Conservation (phyloP, 495 filamentous ascomycete genomes). For the Aspergillus sclerotioniger region DNA sequence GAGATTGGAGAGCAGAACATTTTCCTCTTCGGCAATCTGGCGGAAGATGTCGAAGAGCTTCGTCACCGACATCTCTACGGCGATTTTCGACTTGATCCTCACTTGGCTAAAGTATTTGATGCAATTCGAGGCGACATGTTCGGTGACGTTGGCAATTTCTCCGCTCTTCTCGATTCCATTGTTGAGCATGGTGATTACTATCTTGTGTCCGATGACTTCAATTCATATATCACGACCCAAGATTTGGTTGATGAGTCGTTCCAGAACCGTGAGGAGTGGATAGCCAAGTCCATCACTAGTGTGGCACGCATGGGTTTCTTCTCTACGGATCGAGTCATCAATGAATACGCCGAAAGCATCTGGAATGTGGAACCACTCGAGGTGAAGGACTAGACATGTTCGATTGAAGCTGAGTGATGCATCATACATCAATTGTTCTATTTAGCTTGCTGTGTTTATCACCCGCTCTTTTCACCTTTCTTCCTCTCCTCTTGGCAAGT, state of each 20-base stretch:
- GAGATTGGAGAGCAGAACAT: constrained; percentile 96
- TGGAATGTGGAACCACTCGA: constrained; percentile 88
- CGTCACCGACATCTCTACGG: constrained; percentile 88
- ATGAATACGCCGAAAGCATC: constrained; percentile 95
- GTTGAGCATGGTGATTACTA: constrained; percentile 96
- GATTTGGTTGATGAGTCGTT: constrained; percentile 86
- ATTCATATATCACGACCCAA: constrained; percentile 87
- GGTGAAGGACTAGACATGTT: constrained; percentile 25
- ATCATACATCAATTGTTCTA: neutral
- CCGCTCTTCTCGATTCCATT: constrained; percentile 77
- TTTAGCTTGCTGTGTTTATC: neutral
- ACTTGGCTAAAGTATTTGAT: constrained; percentile 77
- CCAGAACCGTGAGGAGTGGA: constrained; percentile 86
- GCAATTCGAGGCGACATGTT: constrained; percentile 74
- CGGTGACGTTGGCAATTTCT: constrained; percentile 71
- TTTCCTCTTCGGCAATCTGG: constrained; percentile 95
- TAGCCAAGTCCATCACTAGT: constrained; percentile 80
- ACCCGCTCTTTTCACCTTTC: neutral
- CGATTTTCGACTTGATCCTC: constrained; percentile 68
- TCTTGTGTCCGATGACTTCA: constrained; percentile 94
- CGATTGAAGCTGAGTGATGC: neutral
- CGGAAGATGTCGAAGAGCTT: constrained; percentile 95
- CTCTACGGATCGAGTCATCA: constrained; percentile 91
- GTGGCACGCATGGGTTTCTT: constrained; percentile 97
- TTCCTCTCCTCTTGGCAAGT: neutral